Evolutionary conservation across 305 asterid species (phyloP).

Genomic region (Solanum hybrid): DNA sequence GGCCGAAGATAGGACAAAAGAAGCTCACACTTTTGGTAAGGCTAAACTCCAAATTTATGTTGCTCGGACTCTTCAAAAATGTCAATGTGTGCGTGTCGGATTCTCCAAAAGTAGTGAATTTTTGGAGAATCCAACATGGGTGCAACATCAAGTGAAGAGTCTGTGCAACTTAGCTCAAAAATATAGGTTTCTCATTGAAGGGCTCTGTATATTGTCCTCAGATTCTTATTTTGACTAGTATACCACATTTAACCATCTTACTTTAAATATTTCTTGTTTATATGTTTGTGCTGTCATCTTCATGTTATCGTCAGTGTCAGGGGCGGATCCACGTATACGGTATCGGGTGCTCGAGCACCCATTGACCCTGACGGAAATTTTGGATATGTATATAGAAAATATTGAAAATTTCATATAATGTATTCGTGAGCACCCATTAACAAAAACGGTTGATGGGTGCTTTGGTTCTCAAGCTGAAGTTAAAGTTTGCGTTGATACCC

Average conservation of each 20-base stretch:
- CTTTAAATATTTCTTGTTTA: neutral
- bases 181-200: neutral
- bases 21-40: conserved; percentile 46
- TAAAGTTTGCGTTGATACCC: neutral
- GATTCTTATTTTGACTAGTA: neutral
- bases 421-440: neutral
- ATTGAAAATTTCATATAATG: neutral
- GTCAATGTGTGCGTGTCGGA: neutral
- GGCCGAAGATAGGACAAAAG: conserved; percentile 39
- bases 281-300: neutral
- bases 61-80: neutral
- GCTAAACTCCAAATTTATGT: neutral
- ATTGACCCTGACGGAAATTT: neutral
- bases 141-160: neutral
- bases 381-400: neutral
- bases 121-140: neutral
- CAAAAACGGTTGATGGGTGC: neutral
- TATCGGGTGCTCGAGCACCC: neutral
- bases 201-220: neutral
- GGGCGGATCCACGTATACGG: neutral
- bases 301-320: neutral
- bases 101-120: neutral
- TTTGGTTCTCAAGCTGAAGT: neutral
- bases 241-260: neutral
- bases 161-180: neutral